Conservation (phyloP, 495 filamentous ascomycete species). For the Apodospora peruviana region DNA sequence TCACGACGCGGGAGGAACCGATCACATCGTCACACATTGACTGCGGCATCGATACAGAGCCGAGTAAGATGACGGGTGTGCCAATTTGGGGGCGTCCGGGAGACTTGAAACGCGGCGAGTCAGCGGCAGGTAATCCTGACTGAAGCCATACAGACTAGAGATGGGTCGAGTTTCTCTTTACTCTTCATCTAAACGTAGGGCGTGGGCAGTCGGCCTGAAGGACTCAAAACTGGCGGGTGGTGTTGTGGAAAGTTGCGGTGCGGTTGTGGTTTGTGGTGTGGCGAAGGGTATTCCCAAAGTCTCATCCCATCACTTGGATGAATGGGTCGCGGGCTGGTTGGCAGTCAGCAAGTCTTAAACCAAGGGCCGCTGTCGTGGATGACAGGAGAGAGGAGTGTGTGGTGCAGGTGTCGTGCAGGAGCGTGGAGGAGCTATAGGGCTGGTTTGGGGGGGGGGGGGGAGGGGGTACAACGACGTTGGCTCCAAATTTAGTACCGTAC, state of each 20-base stretch:
- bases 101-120: constrained; percentile 7
- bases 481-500: constrained; percentile 13
- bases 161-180: not conserved
- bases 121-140: constrained; percentile 3
- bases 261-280: too few relatives aligned
- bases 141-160: constrained; percentile 1
- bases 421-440: not conserved
- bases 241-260: not conserved
- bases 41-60: not conserved
- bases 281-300: too few relatives aligned
- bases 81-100: constrained; percentile 6
- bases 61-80: not conserved
- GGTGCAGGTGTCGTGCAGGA: not conserved
- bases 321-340: too few relatives aligned
- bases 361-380: too few relatives aligned
- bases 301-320: too few relatives aligned
- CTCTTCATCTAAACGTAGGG: not conserved
- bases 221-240: too few relatives aligned
- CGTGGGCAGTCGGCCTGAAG: too few relatives aligned
- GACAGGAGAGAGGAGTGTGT: too few relatives aligned
- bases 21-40: not conserved
- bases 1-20: not conserved
- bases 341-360: too few relatives aligned
- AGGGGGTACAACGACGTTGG: not conserved
- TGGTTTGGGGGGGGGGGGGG: constrained; percentile 2